Base-by-base conservation (phyloP, 306 rosid species). In the Biancaea sappan region DNA sequence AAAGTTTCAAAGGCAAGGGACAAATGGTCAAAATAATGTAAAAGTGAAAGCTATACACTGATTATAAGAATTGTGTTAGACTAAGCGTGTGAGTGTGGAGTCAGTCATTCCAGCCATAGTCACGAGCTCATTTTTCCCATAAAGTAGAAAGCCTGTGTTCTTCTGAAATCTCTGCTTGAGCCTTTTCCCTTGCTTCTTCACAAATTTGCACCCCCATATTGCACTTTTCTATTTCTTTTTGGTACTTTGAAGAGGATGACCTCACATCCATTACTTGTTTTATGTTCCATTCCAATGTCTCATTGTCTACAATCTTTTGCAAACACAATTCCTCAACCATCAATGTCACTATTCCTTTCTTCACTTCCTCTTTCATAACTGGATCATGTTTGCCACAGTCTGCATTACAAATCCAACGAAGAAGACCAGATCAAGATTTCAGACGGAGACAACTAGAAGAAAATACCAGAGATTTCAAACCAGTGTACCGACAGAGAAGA, bases 131-230 rank as follows among this genome's bases (percentile, higher is more conserved):
- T 22, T 65, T 74, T 85, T 86, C 88, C 98, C 98, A 93, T 15
- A 75, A 40, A 2, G 81, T 65, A 2, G 95, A 83, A 28, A 80
- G 82, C 84, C 72, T 84, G 4, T 61, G 71, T 81, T 93, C 97
- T 47, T 84, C 63, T 1, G 51, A 46, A 26, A 93, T 85, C 56
- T 83, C 77, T 50, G 88, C 82, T 81, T 91, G 86, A 53, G 88
- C 92, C 61, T 75, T 81, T 79, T 87, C 92, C 77, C 97, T 85
- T 38, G 90, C 95, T 67, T 74, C 82, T 80, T 93, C 96, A 40
- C 97, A 93, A 63, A 80, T 78, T 66, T 75, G 81, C 31, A 89
- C 40, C 4, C 76, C 89, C 2, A 59, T 44, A 21, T 66, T 86
- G 77, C 97, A 93, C 84, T 89, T 93, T 21, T 89, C 89, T 35